Percentiles rank a stretch among this genome's conserved stretches.
phyloP scores from a whole-genome alignment of 2,329 filamentous ascomycete genomes.

The Aspergillus sp. region DNA sequence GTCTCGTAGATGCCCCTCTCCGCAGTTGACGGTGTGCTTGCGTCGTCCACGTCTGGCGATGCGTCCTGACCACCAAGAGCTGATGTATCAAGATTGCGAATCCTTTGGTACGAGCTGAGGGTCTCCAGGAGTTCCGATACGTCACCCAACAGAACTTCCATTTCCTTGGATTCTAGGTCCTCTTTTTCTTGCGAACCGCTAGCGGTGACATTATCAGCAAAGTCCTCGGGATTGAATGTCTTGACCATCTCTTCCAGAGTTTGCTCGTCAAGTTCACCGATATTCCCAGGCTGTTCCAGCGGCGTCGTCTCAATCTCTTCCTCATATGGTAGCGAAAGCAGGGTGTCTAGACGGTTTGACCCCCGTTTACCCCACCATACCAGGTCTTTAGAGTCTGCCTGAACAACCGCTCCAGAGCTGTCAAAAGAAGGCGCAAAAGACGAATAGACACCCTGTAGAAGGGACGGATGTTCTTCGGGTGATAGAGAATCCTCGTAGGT shows the following conservation, averaged over 20 bases:
- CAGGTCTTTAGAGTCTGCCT: constrained; percentile 34
- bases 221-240: constrained; percentile 32
- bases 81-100: constrained; percentile 44
- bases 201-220: constrained; percentile 15
- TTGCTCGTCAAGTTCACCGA: constrained; percentile 32
- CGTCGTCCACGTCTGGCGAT: constrained; percentile 30
- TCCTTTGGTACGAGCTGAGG: constrained; percentile 53
- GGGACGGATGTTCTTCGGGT: constrained; percentile 25
- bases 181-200: constrained; percentile 17
- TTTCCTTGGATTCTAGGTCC: constrained; percentile 35
- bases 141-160: constrained; percentile 47
- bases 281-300: constrained; percentile 20
- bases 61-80: constrained; percentile 22
- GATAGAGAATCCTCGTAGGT: constrained; percentile 21
- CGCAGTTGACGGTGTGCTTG: constrained; percentile 46
- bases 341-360: constrained; percentile 27
- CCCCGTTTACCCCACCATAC: constrained; percentile 42
- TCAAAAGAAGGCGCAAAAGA: constrained; percentile 43
- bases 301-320: constrained; percentile 13
- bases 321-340: constrained; percentile 24
- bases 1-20: constrained; percentile 59
- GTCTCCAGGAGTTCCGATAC: constrained; percentile 55
- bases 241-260: constrained; percentile 37
- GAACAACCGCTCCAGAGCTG: constrained; percentile 37
- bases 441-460: constrained; percentile 39